Percentiles rank a stretch among this genome's conserved stretches.
These are phyloP conservation scores for Monascus purpureus DNA, from an alignment of 495 filamentous ascomycete species.

Conservation along the genomic window DNA sequence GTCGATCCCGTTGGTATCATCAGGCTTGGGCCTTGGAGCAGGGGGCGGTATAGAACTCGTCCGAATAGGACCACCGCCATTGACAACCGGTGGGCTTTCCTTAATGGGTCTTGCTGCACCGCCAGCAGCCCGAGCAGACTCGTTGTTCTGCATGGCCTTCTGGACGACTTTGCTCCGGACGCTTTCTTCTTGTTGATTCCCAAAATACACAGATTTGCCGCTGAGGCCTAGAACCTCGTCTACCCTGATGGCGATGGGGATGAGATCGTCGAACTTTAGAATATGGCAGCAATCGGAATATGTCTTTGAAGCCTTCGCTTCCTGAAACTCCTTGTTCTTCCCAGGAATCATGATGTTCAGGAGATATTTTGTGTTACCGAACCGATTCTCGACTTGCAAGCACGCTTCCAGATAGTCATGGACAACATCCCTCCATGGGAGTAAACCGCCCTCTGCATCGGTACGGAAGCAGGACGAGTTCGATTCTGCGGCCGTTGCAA, in stretches of 20 bases:
- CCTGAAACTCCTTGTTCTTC: slow-evolving; percentile 44
- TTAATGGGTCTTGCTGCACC: slow-evolving; percentile 16
- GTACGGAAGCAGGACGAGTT: slow-evolving; percentile 75
- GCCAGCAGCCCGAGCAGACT: slow-evolving; percentile 31
- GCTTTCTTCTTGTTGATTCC: slow-evolving; percentile 12
- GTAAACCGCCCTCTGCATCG: slow-evolving; percentile 46
- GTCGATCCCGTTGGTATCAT: slow-evolving; percentile 5
- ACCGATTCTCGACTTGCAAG: slow-evolving; percentile 68
- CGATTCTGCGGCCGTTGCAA: slow-evolving; percentile 77
- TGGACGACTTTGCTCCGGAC: slow-evolving; percentile 31
- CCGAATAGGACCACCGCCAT: slow-evolving; percentile 25
- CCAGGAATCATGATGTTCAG: slow-evolving; percentile 77
- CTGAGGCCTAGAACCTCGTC: slow-evolving; percentile 50
- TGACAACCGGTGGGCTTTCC: slow-evolving; percentile 8
- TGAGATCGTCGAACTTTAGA: slow-evolving; percentile 46
- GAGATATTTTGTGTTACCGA: slow-evolving; percentile 82
- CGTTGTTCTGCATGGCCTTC: slow-evolving; percentile 37
- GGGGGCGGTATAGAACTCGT: slow-evolving; percentile 22
- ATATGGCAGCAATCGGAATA: slow-evolving; percentile 50
- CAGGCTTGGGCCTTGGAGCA: slow-evolving; percentile 9
- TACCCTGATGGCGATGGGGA: slow-evolving; percentile 41
- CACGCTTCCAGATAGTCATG: slow-evolving; percentile 55
- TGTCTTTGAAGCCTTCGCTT: slow-evolving; percentile 41
- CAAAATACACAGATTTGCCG: slow-evolving; percentile 20
- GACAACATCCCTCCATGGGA: slow-evolving; percentile 62